phyloP scores from a whole-genome alignment of 805 yeast genomes.

The Ogataea ganodermae region DNA sequence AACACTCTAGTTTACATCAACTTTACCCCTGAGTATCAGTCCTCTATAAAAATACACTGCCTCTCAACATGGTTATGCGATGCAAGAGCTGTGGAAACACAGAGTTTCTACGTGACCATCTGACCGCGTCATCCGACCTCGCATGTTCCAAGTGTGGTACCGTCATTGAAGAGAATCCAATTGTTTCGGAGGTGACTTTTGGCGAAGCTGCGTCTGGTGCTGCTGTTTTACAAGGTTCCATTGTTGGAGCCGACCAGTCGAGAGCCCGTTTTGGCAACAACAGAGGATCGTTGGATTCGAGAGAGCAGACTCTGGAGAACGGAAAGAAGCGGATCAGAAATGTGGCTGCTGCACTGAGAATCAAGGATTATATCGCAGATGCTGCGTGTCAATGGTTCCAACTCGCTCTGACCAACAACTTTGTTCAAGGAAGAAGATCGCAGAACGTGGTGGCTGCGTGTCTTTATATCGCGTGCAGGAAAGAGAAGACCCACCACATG shows the following conservation, averaged over 20 bases:
- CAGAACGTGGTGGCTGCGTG: constrained; percentile 96
- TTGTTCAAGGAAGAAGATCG: constrained; percentile 95
- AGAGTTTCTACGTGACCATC: constrained; percentile 51
- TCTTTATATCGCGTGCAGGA: constrained; percentile 90
- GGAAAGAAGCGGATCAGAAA: constrained; percentile 78
- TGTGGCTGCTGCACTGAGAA: constrained; percentile 74
- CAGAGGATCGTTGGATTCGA: constrained; percentile 75
- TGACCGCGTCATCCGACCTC: constrained; percentile 69
- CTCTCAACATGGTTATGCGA: constrained; percentile 26
- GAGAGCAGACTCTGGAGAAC: constrained; percentile 86
- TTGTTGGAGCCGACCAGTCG: constrained; percentile 83
- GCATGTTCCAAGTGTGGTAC: constrained; percentile 84
- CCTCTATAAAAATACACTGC: too few relatives aligned
- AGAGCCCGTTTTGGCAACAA: constrained; percentile 71
- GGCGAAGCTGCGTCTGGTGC: constrained; percentile 93
- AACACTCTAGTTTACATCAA: background rate
- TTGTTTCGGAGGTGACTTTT: constrained; percentile 93
- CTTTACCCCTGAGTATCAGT: too few relatives aligned
- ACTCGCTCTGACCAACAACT: constrained; percentile 80
- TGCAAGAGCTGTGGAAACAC: constrained; percentile 53
- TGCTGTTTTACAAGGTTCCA: constrained; percentile 93
- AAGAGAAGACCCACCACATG: constrained; percentile 90
- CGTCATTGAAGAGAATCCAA: constrained; percentile 88
- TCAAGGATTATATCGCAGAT: constrained; percentile 83
- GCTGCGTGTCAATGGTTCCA: constrained; percentile 89